phyloP scores from a whole-genome alignment of 345 rosid genomes.

The Luvunga scandens region DNA sequence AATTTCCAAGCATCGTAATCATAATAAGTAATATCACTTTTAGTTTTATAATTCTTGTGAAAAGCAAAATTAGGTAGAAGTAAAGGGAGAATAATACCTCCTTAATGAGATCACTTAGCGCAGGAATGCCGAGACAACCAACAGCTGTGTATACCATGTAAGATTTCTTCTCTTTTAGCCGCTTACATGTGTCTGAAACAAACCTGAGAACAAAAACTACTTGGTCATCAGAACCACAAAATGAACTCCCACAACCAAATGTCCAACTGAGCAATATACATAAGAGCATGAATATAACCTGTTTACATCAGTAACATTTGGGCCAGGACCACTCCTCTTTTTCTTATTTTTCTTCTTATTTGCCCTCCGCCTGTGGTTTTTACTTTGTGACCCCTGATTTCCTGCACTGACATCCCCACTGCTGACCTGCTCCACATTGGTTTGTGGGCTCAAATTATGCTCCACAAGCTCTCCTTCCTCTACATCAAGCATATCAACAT shows the following conservation, averaged over 20 bases:
- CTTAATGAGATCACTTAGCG: slow-evolving; percentile 62
- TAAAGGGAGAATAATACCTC: slow-evolving; percentile 55
- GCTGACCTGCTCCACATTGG: slow-evolving; percentile 19
- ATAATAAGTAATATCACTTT: background rate
- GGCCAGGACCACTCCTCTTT: slow-evolving; percentile 36
- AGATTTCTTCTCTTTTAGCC: slow-evolving; percentile 84
- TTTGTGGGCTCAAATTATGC: background rate
- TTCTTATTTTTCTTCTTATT: slow-evolving; percentile 59
- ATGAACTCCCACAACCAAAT: background rate
- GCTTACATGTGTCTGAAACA: slow-evolving; percentile 75
- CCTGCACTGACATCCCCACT: slow-evolving; percentile 22
- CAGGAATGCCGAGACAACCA: slow-evolving; percentile 80
- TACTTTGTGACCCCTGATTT: slow-evolving; percentile 30
- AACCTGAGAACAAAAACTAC: slow-evolving; percentile 49
- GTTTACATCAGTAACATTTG: slow-evolving; percentile 51
- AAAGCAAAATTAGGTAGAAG: background rate
- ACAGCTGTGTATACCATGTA: slow-evolving; percentile 90
- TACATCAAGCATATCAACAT: slow-evolving; percentile 76
- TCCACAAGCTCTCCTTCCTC: slow-evolving; percentile 84
- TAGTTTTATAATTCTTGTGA: background rate
- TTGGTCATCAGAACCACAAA: background rate
- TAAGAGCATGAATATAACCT: slow-evolving; percentile 32
- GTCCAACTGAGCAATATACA: background rate
- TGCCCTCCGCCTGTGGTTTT: slow-evolving; percentile 33
- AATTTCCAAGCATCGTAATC: too few relatives aligned